Evolutionary conservation across 345 rosid genomes (phyloP).

Genomic region (Bruguiera parviflora): DNA sequence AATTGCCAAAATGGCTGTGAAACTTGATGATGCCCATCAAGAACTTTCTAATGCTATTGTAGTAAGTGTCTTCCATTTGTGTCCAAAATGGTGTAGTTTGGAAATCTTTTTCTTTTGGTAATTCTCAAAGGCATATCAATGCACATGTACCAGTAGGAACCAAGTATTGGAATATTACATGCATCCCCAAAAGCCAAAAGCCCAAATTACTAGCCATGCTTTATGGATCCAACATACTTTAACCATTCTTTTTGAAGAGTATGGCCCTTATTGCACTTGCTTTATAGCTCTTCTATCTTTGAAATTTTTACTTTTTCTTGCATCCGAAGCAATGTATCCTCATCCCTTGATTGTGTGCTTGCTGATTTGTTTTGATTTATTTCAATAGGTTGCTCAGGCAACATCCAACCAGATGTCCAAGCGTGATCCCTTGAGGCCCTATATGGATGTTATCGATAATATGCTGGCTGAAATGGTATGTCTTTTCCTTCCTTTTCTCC

Average conservation of each 20-base stretch:
- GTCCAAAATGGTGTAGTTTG: background rate
- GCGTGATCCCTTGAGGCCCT: conserved; percentile 95
- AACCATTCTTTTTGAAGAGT: too few relatives aligned
- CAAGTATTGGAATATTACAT: too few relatives aligned
- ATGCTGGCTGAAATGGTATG: conserved; percentile 86
- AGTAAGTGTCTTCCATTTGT: conserved; percentile 39
- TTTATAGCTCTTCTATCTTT: too few relatives aligned
- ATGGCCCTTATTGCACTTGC: too few relatives aligned
- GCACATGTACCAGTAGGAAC: too few relatives aligned
- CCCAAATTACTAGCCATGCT: background rate
- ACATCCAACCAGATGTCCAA: conserved; percentile 99
- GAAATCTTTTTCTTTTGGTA: background rate
- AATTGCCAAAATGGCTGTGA: conserved; percentile 96
- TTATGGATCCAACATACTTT: too few relatives aligned
- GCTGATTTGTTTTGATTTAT: conserved; percentile 12
- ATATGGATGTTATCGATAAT: conserved; percentile 89
- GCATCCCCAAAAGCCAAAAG: background rate
- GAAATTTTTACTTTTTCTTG: background rate
- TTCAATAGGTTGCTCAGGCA: conserved; percentile 90
- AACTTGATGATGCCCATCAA: conserved; percentile 96
- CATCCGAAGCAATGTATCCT: background rate
- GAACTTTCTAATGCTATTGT: conserved; percentile 97
- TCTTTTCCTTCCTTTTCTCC: conserved; percentile 4
- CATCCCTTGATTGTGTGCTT: background rate
- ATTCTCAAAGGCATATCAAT: too few relatives aligned